Evolutionary conservation across 306 rosid genomes (phyloP), one percentile per base, ranked within the genome.

Genomic region (Quercus agrifolia): DNA sequence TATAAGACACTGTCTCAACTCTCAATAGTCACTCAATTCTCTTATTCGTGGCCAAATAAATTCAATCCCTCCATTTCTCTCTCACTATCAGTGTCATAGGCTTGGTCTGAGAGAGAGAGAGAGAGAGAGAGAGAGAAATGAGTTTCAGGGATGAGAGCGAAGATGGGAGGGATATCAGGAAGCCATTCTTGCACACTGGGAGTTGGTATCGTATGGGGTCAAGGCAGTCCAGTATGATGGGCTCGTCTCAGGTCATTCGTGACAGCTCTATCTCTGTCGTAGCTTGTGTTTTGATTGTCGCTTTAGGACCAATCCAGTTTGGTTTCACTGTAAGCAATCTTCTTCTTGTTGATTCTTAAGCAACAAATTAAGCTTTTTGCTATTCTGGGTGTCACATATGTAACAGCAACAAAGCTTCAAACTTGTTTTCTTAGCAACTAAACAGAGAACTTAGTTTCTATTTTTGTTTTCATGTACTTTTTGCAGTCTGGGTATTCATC

Each of bases 261-360:
- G 98, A 95, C 0, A 82, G 87, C 77, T 88, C 98, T 31, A 80
- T 95, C 71, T 95, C 99, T 73, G 98, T 95, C 5, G 57, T 93
- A 62, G 97, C 91, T 10, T 95, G 99, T 70, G 99, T 95, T 87
- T 85, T 93, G 51, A 90, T 95, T 56, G 98, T 95, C 35, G 99
- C 99, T 84, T 76, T 95, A 85, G 99, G 99, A 62, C 98, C 99
- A 21, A 90, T 95, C 74, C 99, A 93, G 88, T 90, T 95, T 72
- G 99, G 99, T 72, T 95, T 95, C 86, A 95, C 99, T 7, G 99
- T 95, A 95, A 86, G 85, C 51, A 56, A 64, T 62, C 21, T 20
- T 58, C 21, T 2, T 52, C 23, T 35, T 41, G 3, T 41, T 41
- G 46, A 41, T 41, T 8, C 11, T 8, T 41, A 41, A 41, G 46